Base-by-base conservation (phyloP, 805 yeast species). In the Ogataea neopini region DNA sequence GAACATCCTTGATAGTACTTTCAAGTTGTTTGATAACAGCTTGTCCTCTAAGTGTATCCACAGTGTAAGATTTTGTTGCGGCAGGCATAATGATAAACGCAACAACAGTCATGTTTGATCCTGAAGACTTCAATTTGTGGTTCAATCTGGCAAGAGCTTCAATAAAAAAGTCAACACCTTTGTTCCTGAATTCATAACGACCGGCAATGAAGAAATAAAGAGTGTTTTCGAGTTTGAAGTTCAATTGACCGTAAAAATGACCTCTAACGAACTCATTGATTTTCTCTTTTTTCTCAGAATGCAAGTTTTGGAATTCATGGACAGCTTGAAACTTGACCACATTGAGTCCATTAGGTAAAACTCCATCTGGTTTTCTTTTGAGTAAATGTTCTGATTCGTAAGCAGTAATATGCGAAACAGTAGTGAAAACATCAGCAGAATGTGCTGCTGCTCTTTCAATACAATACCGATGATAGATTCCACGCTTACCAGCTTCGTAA, bases 51-150 rank as follows among this genome's bases (percentile, higher is more conserved):
- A 92, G 77, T 4, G 98, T 94, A 66, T 92, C 98, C 26, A 90
- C 96, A 2, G 98, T 94, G 69, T 89, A 92, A 0, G 97, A 91
- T 60, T 87, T 84, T 47, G 96, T 91, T 43, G 84, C 81, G 14
- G 97, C 98, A 2, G 99, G 99, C 98, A 94, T 94, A 68, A 92
- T 92, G 61, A 92, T 89, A 64, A 92, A 92, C 9, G 98, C 98
- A 37, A 92, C 97, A 17, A 92, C 94, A 0, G 98, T 92, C 76
- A 84, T 86, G 59, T 86, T 88, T 5, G 96, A 86, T 35, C 88
- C 88, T 4, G 81, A 69, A 48, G 81, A 83, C 71, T 94, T 89
- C 62, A 92, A 79, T 50, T 84, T 78, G 67, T 92, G 92, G 70
- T 92, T 92, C 63, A 92, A 78, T 57, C 99, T 77, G 1, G 98